Percentiles rank a stretch among this genome's conserved stretches.
These are phyloP conservation scores for Mycena rebaudengoi DNA, from an alignment of 768 basidiomycete genomes.

Conservation along the genomic window DNA sequence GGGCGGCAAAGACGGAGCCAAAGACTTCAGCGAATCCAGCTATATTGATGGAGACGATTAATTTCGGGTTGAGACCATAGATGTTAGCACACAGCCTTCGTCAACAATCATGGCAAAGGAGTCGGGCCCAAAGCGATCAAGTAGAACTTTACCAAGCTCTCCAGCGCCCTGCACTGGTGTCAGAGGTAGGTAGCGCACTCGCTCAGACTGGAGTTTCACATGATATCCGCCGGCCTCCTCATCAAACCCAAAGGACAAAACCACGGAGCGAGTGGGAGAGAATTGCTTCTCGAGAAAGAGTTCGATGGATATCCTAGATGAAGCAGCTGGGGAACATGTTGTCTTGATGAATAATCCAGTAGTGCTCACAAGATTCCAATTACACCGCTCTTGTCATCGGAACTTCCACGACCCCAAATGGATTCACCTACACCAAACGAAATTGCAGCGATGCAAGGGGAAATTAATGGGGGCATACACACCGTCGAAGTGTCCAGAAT, in stretches of 20 bases:
- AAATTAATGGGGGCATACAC: too few relatives aligned
- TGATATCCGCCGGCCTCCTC: conserved; percentile 54
- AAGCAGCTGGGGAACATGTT: background rate
- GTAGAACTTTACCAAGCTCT: conserved; percentile 44
- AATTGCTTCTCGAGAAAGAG: conserved; percentile 26
- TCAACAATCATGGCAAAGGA: conserved; percentile 70
- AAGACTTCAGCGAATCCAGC: conserved; percentile 26
- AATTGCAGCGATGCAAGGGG: too few relatives aligned
- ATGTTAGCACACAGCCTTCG: conserved; percentile 63
- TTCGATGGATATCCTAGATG: conserved; percentile 19
- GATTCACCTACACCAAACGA: conserved; percentile 55
- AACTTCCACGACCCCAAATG: conserved; percentile 82
- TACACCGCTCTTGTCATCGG: conserved; percentile 78
- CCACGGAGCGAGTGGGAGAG: conserved; percentile 24
- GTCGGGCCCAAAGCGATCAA: conserved; percentile 60
- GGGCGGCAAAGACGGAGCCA: conserved; percentile 51
- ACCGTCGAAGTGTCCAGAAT: conserved; percentile 71
- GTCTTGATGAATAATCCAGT: background rate
- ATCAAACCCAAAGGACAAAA: conserved; percentile 58
- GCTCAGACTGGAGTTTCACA: conserved; percentile 28
- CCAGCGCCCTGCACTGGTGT: conserved; percentile 46
- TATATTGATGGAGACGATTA: too few relatives aligned
- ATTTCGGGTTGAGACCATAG: too few relatives aligned
- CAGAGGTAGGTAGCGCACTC: background rate
- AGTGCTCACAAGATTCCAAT: conserved; percentile 66